These are phyloP conservation scores for Trichosporon inkin DNA, from an alignment of 1,284 basidiomycete genomes.

Conservation along the genomic window DNA sequence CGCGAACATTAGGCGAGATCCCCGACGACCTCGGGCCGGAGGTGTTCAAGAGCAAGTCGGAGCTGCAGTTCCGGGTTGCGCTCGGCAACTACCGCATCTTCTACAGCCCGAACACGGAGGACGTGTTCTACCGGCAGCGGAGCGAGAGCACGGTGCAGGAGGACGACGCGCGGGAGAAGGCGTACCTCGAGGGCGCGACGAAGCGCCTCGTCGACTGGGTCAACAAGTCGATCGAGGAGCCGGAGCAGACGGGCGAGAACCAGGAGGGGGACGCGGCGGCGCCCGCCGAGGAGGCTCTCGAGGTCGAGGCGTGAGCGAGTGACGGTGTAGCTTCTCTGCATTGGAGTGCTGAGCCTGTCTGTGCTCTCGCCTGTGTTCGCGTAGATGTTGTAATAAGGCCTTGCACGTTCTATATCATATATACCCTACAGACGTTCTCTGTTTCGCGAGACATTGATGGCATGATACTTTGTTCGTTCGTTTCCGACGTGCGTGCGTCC, in stretches of 20 bases:
- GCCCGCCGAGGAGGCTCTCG: not conserved
- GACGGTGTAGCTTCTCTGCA: not conserved
- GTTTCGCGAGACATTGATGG: not conserved
- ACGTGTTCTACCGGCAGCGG: constrained; percentile 41
- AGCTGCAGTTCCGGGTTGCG: constrained; percentile 58
- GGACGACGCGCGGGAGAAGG: constrained; percentile 21
- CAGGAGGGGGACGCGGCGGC: not conserved
- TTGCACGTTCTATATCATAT: not conserved
- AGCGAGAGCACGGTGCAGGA: constrained; percentile 10
- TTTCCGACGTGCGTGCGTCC: not conserved
- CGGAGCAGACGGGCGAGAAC: constrained; percentile 8
- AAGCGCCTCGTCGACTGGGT: constrained; percentile 30
- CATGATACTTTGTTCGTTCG: not conserved
- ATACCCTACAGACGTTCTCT: not conserved
- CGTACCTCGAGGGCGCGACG: constrained; percentile 18
- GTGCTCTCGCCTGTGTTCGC: constrained; percentile 5
- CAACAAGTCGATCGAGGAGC: constrained; percentile 29
- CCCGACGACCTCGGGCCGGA: constrained; percentile 16
- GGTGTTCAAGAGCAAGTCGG: constrained; percentile 41
- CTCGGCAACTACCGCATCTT: constrained; percentile 66
- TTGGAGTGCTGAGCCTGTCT: constrained; percentile 1
- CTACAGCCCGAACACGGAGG: constrained; percentile 58
- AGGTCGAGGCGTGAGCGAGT: not conserved
- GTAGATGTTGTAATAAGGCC: constrained; percentile 4
- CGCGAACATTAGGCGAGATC: constrained; percentile 50